A percentile compares a stretch with the other conserved stretches of the same genome.
Conservation (phyloP, 345 rosid genomes). For the Euphorbia peplus region DNA sequence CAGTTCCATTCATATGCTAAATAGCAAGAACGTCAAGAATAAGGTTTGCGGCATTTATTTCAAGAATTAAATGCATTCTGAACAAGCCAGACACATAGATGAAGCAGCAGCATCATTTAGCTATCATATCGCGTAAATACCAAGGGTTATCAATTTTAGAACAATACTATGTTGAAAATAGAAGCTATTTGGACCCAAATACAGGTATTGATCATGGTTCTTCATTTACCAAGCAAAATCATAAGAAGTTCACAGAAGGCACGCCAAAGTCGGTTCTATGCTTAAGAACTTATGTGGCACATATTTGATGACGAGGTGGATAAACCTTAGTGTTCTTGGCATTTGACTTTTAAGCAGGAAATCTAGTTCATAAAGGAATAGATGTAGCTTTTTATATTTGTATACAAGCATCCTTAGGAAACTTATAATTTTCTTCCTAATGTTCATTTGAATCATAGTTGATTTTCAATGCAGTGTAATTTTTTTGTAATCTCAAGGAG, state of each 20-base stretch:
- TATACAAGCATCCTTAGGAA: neutral
- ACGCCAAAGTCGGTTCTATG: neutral
- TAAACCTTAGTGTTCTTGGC: neutral
- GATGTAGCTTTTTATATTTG: too few relatives aligned
- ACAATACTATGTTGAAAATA: neutral
- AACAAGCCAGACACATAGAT: neutral
- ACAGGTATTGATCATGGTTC: neutral
- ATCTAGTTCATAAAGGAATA: too few relatives aligned
- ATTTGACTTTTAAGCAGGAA: neutral
- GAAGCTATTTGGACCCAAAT: neutral
- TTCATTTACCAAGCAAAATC: neutral
- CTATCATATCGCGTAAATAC: neutral
- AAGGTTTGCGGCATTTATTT: neutral
- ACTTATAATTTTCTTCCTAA: neutral
- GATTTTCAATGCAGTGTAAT: neutral
- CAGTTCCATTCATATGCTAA: neutral
- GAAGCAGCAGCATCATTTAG: neutral
- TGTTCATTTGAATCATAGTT: neutral
- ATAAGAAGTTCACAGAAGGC: neutral
- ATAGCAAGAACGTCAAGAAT: neutral
- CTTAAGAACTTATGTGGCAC: neutral
- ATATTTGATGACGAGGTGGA: neutral
- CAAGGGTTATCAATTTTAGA: neutral
- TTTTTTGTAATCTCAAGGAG: neutral
- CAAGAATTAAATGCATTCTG: neutral